phyloP scores from a whole-genome alignment of 371 early-diverging fungal species.

The Mucor irregularis region DNA sequence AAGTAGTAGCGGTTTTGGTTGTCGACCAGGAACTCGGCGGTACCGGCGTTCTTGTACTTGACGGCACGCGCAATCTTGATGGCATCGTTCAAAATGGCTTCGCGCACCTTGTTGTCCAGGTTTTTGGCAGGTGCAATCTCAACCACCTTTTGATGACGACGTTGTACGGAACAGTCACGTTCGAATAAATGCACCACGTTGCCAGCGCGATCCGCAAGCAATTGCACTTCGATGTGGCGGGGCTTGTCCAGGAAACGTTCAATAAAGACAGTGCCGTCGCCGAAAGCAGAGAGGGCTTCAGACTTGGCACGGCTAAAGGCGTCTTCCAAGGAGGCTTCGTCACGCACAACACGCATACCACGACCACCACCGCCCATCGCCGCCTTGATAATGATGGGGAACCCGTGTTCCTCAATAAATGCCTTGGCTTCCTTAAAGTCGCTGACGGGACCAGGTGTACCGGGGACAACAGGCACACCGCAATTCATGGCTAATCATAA shows the following conservation, averaged over 20 bases:
- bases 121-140: conserved; percentile 90
- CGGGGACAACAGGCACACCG: conserved; percentile 85
- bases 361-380: conserved; percentile 98
- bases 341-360: conserved; percentile 94
- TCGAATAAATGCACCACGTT: conserved; percentile 90
- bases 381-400: conserved; percentile 97
- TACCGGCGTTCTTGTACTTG: conserved; percentile 94
- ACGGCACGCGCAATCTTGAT: conserved; percentile 88
- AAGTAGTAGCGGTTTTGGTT: conserved; percentile 87
- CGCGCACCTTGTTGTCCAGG: conserved; percentile 65
- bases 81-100: conserved; percentile 86
- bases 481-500: conserved; percentile 66
- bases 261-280: conserved; percentile 93
- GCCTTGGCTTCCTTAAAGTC: conserved; percentile 63
- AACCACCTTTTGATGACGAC: conserved; percentile 97
- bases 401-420: conserved; percentile 82
- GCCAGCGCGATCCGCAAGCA: conserved; percentile 88
- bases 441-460: conserved; percentile 84
- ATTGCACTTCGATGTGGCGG: conserved; percentile 97
- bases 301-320: conserved; percentile 82
- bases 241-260: conserved; percentile 93
- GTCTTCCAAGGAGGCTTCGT: conserved; percentile 60
- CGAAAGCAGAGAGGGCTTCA: conserved; percentile 92
- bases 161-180: conserved; percentile 98
- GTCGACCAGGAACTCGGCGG: conserved; percentile 97